Evolutionary conservation across 2,329 filamentous ascomycete genomes (phyloP), one percentile per base, ranked within the genome.

Genomic region (Aspergillus ruber): DNA sequence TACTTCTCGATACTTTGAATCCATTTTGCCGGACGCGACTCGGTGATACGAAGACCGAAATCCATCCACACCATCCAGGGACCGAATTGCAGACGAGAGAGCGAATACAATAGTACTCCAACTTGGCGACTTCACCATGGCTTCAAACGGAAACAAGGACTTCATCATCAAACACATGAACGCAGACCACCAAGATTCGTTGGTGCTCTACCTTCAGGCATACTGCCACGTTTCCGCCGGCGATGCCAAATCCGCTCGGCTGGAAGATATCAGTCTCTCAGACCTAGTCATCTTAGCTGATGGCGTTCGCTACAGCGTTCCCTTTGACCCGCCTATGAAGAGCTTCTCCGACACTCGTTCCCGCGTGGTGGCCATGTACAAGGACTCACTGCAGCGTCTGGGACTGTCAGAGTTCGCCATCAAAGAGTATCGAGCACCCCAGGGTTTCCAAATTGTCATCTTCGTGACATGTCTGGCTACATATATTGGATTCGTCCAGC

Each of bases 131-230:
- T 8, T 12, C 18, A 48, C 23, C 25, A 45, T 50, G 46, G 33
- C 46, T 45, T 51, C 39, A 44, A 62, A 59, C 53, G 54, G 60
- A 5, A 69, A 74, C 49, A 82, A 82, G 61, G 59, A 74, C 49
- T 81, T 83, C 49, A 84, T 89, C 66, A 80, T 91, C 62, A 75
- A 75, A 29, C 90, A 96, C 74, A 93, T 96, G 88, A 95, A 96
- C 72, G 74, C 74, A 39, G 86, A 91, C 67, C 91, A 95, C 71
- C 73, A 77, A 44, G 78, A 81, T 57, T 88, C 88, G 49, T 81
- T 95, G 43, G 73, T 79, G 48, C 78, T 85, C 62, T 95, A 90
- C 69, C 80, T 94, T n/a, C 83, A 83, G 54, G 80, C 89, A 67
- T 89, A 83, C 72, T 75, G 73, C 63, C 67, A 74, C 13, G 73